phyloP scores from a whole-genome alignment of 805 yeast species.

The Wickerhamiella occidentalis region DNA sequence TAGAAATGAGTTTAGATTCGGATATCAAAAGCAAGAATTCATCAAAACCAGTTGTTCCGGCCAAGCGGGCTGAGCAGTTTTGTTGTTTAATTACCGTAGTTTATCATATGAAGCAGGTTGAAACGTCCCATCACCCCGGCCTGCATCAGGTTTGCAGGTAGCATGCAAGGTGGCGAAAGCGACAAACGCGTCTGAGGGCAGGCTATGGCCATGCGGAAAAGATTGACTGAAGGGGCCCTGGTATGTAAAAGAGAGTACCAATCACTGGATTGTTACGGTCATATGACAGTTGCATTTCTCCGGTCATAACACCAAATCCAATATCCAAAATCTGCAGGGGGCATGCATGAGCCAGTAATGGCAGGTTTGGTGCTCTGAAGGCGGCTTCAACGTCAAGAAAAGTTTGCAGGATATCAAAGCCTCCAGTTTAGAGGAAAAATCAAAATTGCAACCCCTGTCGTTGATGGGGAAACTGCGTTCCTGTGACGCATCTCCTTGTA shows the following conservation, averaged over 20 bases:
- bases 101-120: not conserved
- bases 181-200: constrained; percentile 3
- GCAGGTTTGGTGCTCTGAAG: not conserved
- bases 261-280: not conserved
- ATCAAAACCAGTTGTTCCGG: not conserved
- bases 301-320: not conserved
- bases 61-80: not conserved
- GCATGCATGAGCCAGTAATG: not conserved
- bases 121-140: not conserved
- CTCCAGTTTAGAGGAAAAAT: not conserved
- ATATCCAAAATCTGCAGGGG: constrained; percentile 1
- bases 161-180: constrained; percentile 1
- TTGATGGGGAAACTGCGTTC: constrained; percentile 12
- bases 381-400: not conserved
- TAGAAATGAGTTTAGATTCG: not conserved
- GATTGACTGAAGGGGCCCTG: not conserved
- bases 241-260: not conserved
- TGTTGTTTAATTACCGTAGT: not conserved
- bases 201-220: not conserved
- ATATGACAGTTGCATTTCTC: not conserved
- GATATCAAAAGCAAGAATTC: not conserved
- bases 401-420: not conserved
- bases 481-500: constrained; percentile 5
- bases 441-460: not conserved
- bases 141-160: not conserved